Evolutionary conservation across 805 yeast species (phyloP), one percentile per base, ranked within the genome.

Genomic region (Ogataea degrootiae): DNA sequence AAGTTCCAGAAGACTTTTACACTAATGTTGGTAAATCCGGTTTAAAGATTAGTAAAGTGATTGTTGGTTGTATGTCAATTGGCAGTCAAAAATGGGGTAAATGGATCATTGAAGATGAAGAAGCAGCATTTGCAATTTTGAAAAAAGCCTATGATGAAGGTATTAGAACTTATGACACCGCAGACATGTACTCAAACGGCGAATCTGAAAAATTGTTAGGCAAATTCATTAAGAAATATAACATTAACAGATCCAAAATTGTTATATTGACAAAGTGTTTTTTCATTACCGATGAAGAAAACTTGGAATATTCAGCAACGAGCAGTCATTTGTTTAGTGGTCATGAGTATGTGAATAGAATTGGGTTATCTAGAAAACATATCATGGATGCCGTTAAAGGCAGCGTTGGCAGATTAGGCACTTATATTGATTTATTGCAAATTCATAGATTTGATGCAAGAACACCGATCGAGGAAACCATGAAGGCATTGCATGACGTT

Each of bases 21-120:
- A 26, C 31, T 26, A 26, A 26, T 11, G 31, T 26, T 9, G 82
- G 82, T 6, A 21, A 61, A 17, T 69, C 79, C 0, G 83, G 83
- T 2, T 64, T 79, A 37, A 70, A 71, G 51, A 67, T 79, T 35
- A 73, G 82, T 34, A 70, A 70, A 35, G 58, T 78, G 21, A 67
- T 79, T 45, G 73, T 78, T 9, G 85, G 84, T 7, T 76, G 80
- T 53, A 77, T 78, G 83, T 62, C 76, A 2, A 75, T 63, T 53
- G 83, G 83, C 12, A 46, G 48, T 16, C 73, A 72, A 50, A 38
- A 44, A 3, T 74, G 76, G 76, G 65, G 66, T 1, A 67, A 66
- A 15, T 74, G 77, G 77, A 70, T 73, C 37, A 51, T 69, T 41
- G 76, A 72, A 17, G 79, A 77, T 50, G 77, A 77, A 49, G 77